Evolutionary conservation across 805 yeast species (phyloP).

Genomic region (Hanseniaspora osmophila): DNA sequence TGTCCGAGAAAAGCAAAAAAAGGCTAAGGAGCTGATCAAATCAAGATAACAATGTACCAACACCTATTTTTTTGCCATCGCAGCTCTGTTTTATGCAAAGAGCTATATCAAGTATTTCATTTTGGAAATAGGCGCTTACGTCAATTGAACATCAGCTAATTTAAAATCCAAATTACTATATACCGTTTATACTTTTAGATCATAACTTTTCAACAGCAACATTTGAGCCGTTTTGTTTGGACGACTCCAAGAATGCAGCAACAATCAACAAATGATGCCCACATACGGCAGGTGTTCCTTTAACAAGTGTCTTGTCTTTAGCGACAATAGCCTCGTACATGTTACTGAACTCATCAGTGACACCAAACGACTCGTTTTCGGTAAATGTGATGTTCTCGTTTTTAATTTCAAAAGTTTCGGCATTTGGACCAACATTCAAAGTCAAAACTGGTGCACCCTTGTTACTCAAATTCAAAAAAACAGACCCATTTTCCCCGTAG

Average conservation of each 20-base stretch:
- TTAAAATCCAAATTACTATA: too few species aligned
- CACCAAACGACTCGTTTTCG: slow-evolving; percentile 39
- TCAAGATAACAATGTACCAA: too few species aligned
- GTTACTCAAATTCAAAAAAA: slow-evolving; percentile 48
- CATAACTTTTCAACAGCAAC: too few species aligned
- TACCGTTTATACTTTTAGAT: too few species aligned
- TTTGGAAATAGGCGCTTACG: too few species aligned
- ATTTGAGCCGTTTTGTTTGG: slow-evolving; percentile 32
- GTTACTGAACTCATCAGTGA: slow-evolving; percentile 38
- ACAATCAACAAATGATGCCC: slow-evolving; percentile 89
- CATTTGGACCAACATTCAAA: slow-evolving; percentile 18
- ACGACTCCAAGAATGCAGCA: slow-evolving; percentile 71
- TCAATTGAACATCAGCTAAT: too few species aligned
- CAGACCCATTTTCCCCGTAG: slow-evolving; percentile 68
- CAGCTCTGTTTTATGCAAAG: too few species aligned
- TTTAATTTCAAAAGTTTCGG: slow-evolving; percentile 15
- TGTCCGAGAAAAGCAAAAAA: too few species aligned
- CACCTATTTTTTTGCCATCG: too few species aligned
- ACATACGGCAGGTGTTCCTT: slow-evolving; percentile 57
- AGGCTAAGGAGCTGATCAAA: too few species aligned
- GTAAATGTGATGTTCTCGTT: slow-evolving; percentile 25
- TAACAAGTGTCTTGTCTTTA: slow-evolving; percentile 45
- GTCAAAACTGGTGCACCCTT: slow-evolving; percentile 26
- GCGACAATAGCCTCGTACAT: slow-evolving; percentile 45
- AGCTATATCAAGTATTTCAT: too few species aligned